Evolutionary conservation across 176 grass and related monocot species (phyloP), one percentile per base, ranked within the genome.

Genomic region (Eremochloa ophiuroides): DNA sequence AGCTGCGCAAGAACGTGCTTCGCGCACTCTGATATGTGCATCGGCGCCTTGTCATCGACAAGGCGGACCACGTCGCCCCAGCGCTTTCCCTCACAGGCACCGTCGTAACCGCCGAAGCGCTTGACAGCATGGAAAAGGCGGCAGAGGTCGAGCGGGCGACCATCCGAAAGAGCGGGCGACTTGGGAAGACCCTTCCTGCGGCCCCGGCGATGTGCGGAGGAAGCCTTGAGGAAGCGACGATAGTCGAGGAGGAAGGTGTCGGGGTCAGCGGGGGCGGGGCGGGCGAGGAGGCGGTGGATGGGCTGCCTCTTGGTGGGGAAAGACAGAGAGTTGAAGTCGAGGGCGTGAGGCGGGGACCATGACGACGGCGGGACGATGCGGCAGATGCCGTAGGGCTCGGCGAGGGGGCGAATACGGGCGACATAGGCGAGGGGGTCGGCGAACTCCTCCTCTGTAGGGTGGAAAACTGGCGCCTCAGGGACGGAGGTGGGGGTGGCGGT

Each of bases 181-280:
- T 78, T 93, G 2, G 83, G 83, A n/a, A 50, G 73, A 14, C 69
- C 63, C 46, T 62, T 75, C 38, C 76, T 85, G 8, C 89, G 86
- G 75, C 81, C 29, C 18, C 82, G 35, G 22, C 80, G 46, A 44
- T 58, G 78, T 47, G 43, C 59, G 27, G 79, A 62, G 46, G 74
- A 77, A 25, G 78, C 68, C 71, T 12, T 69, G 23, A 94, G 83
- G 81, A 97, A 97, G 14, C 86, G 87, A 44, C 69, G 55, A 53
- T 97, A 97, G 46, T 94, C 92, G 5, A 97, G 95, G 83, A 78
- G 87, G 88, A 97, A 97, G 20, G 92, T 97, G 10, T 85, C 88
- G 11, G 90, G 86, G 70, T 97, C 95, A 46, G 89, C 87, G 10
- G 95, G 93, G 6, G 95, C 86, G 4, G 86, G 88, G n/a, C 95